These are phyloP conservation scores for Fusarium sp. DNA, from an alignment of 2,329 filamentous ascomycete species.

Conservation along the genomic window DNA sequence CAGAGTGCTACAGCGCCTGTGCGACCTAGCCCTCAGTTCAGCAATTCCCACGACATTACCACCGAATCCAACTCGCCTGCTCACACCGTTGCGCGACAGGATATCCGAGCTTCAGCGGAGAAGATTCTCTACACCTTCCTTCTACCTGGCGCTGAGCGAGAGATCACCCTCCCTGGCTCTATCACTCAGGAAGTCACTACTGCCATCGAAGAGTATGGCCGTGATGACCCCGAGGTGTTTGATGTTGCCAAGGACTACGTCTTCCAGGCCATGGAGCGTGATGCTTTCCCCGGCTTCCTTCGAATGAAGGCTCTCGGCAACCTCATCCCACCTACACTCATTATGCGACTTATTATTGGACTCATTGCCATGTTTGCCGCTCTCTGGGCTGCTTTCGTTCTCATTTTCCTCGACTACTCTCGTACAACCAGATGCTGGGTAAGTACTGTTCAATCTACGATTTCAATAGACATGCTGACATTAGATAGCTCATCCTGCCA, in stretches of 20 bases:
- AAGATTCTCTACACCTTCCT: constrained; percentile 99
- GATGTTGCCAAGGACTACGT: constrained; percentile 99
- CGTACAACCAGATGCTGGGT: constrained; percentile 87
- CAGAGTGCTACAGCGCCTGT: constrained; percentile 64
- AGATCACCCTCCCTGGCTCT: constrained; percentile 91
- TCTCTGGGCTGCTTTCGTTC: constrained; percentile 93
- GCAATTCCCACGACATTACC: constrained; percentile 72
- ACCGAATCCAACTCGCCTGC: constrained; percentile 87
- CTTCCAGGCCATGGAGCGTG: constrained; percentile 99
- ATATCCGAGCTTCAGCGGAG: constrained; percentile 93
- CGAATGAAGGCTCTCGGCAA: constrained; percentile 96
- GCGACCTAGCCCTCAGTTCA: constrained; percentile 70
- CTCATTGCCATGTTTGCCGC: constrained; percentile 87
- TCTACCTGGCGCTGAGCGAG: constrained; percentile 93
- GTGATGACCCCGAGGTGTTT: constrained; percentile 97
- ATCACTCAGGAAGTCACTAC: constrained; percentile 90
- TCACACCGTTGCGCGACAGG: constrained; percentile 87
- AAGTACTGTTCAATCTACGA: constrained; percentile 57
- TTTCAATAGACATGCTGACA: constrained; percentile 23
- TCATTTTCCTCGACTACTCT: constrained; percentile 89
- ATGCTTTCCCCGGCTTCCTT: constrained; percentile 98
- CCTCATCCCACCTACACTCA: constrained; percentile 89
- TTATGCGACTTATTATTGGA: constrained; percentile 88
- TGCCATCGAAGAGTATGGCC: constrained; percentile 89
- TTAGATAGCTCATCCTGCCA: constrained; percentile 77